Evolutionary conservation across 2,329 filamentous ascomycete genomes (phyloP).

Genomic region (Trichoderma arundinaceum): DNA sequence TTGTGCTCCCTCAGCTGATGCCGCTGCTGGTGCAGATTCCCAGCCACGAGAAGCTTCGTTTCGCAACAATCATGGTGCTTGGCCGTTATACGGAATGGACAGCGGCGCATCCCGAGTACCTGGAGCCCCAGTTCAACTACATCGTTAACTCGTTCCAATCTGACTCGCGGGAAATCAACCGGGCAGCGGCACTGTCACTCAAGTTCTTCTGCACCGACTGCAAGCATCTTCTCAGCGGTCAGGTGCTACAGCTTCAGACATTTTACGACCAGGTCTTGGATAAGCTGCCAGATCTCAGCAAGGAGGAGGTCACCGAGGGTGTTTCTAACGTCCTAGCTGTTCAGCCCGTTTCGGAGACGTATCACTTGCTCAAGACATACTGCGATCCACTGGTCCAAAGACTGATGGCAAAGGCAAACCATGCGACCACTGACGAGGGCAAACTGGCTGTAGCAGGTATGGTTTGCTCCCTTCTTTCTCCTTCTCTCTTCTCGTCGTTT

Average conservation of each 20-base stretch:
- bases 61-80: constrained; percentile 97
- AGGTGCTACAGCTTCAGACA: constrained; percentile 83
- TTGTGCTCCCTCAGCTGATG: constrained; percentile 89
- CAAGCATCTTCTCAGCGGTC: constrained; percentile 80
- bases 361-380: constrained; percentile 86
- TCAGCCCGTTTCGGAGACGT: constrained; percentile 79
- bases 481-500: neutral
- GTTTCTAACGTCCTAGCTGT: constrained; percentile 90
- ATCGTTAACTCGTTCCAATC: constrained; percentile 93
- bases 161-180: constrained; percentile 85
- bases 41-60: constrained; percentile 95
- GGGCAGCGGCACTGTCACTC: constrained; percentile 90
- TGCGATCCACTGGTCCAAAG: constrained; percentile 88
- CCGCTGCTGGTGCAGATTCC: constrained; percentile 93
- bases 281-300: constrained; percentile 81
- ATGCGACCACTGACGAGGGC: constrained; percentile 79
- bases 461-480: constrained; percentile 34
- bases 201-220: constrained; percentile 98
- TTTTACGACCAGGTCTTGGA: constrained; percentile 93
- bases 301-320: constrained; percentile 95
- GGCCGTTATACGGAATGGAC: constrained; percentile 99
- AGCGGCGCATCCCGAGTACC: constrained; percentile 85
- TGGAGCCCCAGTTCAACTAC: constrained; percentile 92
- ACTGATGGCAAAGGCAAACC: constrained; percentile 85
- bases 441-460: constrained; percentile 85